Base-by-base conservation (phyloP, 805 yeast genomes). In the Nematodospora valgi region DNA sequence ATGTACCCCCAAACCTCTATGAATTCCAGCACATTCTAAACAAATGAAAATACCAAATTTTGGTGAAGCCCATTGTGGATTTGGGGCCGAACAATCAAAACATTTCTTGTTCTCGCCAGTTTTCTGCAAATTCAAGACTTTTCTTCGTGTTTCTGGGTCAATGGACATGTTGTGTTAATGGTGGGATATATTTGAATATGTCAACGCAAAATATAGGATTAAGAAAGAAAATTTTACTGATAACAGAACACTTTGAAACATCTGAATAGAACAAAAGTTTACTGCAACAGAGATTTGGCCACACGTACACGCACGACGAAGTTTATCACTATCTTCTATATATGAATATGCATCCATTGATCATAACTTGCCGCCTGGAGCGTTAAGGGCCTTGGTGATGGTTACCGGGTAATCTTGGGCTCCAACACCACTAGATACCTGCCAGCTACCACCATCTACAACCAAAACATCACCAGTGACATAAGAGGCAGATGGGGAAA, bases 51-150 rank as follows among this genome's bases (percentile, higher is more conserved):
- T 85, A 41, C 98, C 98, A 63, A 91, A 88, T 61, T 93, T 93
- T 23, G 98, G 98, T 10, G 96, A 87, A 2, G 98, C 97, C 98
- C 98, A 93, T 60, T 93, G 98, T 7, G 98, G 98, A 57, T 89
- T 91, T 40, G 95, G 96, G 1, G 97, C 95, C 24, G 68, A 72
- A 62, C 98, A 93, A 59, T 93, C 98, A 59, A 87, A 83, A 62
- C 98, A 93, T 58, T 78, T 81, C 65, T 83, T 87, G 40, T 57
- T 57, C 10, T 70, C 82, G 18, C 91, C 95, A 30, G 70, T 68
- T 56, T 87, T 87, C 54, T 91, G 98, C 41, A 91, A 64, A 27
- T 79, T 79, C 47, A 67, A 54, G 26, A 86, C 70, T 56, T 82
- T 80, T 55, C 96, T 80, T 59, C 95, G 83, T 40, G 86, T 82